phyloP scores from a whole-genome alignment of 345 rosid genomes.

The Eucalyptus shirleyi region DNA sequence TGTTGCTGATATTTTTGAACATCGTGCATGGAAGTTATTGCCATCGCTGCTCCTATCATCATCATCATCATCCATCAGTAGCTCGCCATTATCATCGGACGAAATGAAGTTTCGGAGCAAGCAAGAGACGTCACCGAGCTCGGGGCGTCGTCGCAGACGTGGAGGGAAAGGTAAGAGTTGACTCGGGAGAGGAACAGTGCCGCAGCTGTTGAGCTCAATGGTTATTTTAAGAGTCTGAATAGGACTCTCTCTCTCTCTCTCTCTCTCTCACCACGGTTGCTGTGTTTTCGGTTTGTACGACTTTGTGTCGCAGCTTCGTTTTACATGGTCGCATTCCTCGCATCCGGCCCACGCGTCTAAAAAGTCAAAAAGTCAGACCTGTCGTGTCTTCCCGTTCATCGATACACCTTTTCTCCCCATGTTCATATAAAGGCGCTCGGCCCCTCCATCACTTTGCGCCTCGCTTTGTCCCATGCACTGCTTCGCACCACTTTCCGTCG shows the following conservation, averaged over 20 bases:
- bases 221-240: neutral
- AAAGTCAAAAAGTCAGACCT: neutral
- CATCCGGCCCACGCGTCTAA: neutral
- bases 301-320: neutral
- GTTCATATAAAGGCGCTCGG: neutral
- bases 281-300: neutral
- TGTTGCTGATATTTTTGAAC: neutral
- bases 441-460: neutral
- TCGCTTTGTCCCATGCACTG: neutral
- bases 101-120: neutral
- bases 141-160: neutral
- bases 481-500: neutral
- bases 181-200: neutral
- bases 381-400: neutral
- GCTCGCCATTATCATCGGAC: neutral
- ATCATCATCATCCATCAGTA: neutral
- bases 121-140: neutral
- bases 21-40: neutral
- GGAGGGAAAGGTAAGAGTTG: neutral
- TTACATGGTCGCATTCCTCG: neutral
- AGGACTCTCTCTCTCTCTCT: neutral
- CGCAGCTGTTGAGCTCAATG: neutral
- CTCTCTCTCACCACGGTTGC: neutral
- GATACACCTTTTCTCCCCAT: neutral
- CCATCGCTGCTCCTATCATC: neutral